Percentiles rank a stretch among this genome's conserved stretches.
phyloP scores from a whole-genome alignment of 257 asterid species.

The Fraxinus quadrangulata region DNA sequence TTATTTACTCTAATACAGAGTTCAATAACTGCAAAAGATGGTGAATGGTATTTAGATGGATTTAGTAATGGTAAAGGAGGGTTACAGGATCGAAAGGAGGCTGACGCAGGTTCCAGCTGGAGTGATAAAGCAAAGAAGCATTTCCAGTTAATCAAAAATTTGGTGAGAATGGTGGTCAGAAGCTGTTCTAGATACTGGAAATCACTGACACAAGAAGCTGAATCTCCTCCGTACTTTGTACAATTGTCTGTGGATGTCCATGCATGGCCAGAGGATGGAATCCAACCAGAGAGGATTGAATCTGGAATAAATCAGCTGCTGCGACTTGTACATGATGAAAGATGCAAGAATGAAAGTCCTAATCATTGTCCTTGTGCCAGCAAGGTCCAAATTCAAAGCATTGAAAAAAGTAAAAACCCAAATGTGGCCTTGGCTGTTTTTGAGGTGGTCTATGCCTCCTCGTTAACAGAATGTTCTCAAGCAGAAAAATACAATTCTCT shows the following conservation, averaged over 20 bases:
- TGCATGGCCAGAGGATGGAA: constrained; percentile 95
- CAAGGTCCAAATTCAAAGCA: constrained; percentile 92
- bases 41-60: constrained; percentile 85
- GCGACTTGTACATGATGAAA: constrained; percentile 66
- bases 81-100: constrained; percentile 38
- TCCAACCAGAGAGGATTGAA: constrained; percentile 97
- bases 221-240: constrained; percentile 96
- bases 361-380: constrained; percentile 71
- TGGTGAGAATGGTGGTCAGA: constrained; percentile 44
- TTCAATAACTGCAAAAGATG: constrained; percentile 97
- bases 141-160: constrained; percentile 45
- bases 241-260: constrained; percentile 92
- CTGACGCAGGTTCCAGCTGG: constrained; percentile 51
- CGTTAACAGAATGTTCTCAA: constrained; percentile 57
- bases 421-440: constrained; percentile 82
- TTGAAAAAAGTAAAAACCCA: constrained; percentile 66
- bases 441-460: constrained; percentile 87
- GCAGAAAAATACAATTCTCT: constrained; percentile 73
- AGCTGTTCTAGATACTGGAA: constrained; percentile 90
- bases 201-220: constrained; percentile 97
- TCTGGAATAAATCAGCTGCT: constrained; percentile 85
- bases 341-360: constrained; percentile 65
- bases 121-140: constrained; percentile 53
- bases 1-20: constrained; percentile 91
- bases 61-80: constrained; percentile 54